phyloP scores from a whole-genome alignment of 148 eudicot species.

The Agrostemma githago region DNA sequence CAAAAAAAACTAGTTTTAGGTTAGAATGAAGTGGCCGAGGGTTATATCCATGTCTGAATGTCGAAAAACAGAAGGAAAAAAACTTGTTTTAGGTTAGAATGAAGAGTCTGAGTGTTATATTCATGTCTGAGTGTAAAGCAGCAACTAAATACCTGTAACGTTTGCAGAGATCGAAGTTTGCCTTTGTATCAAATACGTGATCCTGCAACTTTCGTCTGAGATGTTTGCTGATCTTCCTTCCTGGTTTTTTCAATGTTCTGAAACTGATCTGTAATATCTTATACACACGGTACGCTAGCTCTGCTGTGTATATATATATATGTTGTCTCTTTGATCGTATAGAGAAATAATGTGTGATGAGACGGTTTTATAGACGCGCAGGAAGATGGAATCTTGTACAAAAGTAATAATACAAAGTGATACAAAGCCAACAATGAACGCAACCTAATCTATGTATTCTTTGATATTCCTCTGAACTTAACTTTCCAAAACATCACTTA shows the following conservation, averaged over 20 bases:
- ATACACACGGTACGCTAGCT: conserved; percentile 17
- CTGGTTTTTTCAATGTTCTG: too few species aligned
- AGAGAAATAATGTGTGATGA: conserved; percentile 29
- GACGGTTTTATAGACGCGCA: conserved; percentile 47
- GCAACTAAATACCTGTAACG: too few species aligned
- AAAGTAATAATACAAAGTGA: too few species aligned
- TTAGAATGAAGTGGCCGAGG: too few species aligned
- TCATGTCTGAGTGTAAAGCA: too few species aligned
- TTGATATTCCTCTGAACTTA: conserved; percentile 37
- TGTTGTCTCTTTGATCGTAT: conserved; percentile 12
- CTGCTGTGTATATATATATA: neutral
- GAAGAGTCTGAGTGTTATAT: too few species aligned
- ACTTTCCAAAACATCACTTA: conserved; percentile 41
- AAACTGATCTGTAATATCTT: too few species aligned
- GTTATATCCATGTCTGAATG: too few species aligned
- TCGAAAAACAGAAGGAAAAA: too few species aligned
- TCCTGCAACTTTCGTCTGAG: conserved; percentile 16
- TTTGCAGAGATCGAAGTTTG: conserved; percentile 20
- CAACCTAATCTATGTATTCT: conserved; percentile 48
- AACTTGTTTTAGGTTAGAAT: too few species aligned
- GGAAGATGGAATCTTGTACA: conserved; percentile 64
- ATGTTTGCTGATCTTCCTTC: conserved; percentile 13
- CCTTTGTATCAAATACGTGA: conserved; percentile 17
- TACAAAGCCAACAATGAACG: conserved; percentile 33
- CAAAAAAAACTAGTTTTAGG: too few species aligned